Conservation (phyloP, 345 rosid species). For the Boechera stricta region DNA sequence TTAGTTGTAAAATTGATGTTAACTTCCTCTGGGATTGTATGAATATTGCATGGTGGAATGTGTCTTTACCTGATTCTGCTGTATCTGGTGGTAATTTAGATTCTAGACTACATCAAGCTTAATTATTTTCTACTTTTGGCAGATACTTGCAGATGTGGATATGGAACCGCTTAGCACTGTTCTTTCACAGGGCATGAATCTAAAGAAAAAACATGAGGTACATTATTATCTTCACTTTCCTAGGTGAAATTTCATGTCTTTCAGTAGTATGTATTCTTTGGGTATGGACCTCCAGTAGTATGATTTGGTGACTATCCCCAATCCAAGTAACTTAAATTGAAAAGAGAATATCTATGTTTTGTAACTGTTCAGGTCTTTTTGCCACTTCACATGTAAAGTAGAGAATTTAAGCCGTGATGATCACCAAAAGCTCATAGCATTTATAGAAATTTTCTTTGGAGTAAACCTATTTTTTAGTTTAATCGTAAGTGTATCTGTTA, state of each 20-base stretch:
- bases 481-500: not conserved
- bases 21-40: not conserved
- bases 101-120: not conserved
- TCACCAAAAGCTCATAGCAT: slow-evolving; percentile 22
- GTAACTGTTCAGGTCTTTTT: not conserved
- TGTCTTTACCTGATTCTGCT: not conserved
- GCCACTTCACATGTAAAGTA: slow-evolving; percentile 19
- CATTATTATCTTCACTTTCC: slow-evolving; percentile 13
- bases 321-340: not conserved
- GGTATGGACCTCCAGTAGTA: not conserved
- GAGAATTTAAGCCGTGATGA: not conserved
- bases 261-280: slow-evolving; percentile 7
- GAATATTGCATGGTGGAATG: slow-evolving; percentile 9
- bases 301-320: slow-evolving; percentile 22
- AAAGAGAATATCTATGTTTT: not conserved
- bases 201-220: slow-evolving; percentile 92
- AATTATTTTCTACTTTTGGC: slow-evolving; percentile 35
- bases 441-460: not conserved
- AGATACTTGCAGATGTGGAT: slow-evolving; percentile 61
- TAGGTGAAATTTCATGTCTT: slow-evolving; percentile 3
- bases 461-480: slow-evolving; percentile 17
- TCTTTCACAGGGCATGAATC: slow-evolving; percentile 89
- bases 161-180: slow-evolving; percentile 61
- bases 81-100: not conserved
- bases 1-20: not conserved